Percentiles rank a stretch among this genome's conserved stretches.
phyloP scores from a whole-genome alignment of 208 protist species.

The Leishmania tropica region DNA sequence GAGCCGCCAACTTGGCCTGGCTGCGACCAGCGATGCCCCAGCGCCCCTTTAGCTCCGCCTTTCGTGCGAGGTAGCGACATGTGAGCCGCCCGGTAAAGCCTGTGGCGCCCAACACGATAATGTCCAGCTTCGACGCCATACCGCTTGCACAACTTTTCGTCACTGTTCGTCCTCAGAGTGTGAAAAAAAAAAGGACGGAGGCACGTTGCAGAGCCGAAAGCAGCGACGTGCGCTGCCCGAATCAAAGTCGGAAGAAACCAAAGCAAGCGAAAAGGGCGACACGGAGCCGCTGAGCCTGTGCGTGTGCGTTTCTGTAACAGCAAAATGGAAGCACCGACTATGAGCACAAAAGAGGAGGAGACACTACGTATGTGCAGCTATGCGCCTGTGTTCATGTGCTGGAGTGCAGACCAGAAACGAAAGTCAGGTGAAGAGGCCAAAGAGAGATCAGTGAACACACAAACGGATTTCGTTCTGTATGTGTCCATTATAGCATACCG shows the following conservation, averaged over 20 bases:
- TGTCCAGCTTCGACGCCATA: slow-evolving; percentile 50
- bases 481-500: not conserved
- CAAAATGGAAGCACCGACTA: not conserved
- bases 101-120: slow-evolving; percentile 85
- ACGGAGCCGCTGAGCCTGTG: not conserved
- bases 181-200: not conserved
- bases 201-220: not conserved
- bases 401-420: not conserved
- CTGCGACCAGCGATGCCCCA: slow-evolving; percentile 87
- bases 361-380: not conserved
- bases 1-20: slow-evolving; percentile 52
- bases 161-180: not conserved
- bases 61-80: slow-evolving; percentile 63
- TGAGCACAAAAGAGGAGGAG: not conserved
- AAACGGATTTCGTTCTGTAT: not conserved
- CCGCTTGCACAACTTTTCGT: not conserved
- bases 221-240: not conserved
- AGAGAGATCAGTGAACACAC: not conserved
- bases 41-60: slow-evolving; percentile 12
- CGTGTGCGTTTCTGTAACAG: not conserved
- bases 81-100: slow-evolving; percentile 86
- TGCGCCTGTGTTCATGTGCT: not conserved
- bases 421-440: not conserved
- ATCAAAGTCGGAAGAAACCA: not conserved
- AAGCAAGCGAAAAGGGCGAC: not conserved